Evolutionary conservation across 192 early-diverging fungal genomes (phyloP).

Genomic region (Pecoramyces ruminantium): DNA sequence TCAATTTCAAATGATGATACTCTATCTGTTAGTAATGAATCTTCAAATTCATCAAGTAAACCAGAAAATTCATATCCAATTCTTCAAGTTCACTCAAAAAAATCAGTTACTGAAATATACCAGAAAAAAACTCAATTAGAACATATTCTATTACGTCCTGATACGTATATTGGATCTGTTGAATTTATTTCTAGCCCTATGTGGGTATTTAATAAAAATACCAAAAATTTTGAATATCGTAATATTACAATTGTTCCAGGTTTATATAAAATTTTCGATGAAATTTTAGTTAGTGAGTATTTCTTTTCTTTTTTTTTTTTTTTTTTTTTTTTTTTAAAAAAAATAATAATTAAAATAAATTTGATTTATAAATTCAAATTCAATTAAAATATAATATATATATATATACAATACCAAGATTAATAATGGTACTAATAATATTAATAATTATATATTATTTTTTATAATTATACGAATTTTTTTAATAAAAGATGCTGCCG

Average conservation of each 20-base stretch:
- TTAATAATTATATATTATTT: too few species aligned
- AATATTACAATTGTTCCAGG: constrained; percentile 62
- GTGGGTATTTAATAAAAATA: constrained; percentile 70
- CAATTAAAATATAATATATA: too few species aligned
- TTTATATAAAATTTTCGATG: constrained; percentile 96
- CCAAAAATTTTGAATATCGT: constrained; percentile 39
- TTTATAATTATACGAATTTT: too few species aligned
- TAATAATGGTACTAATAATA: too few species aligned
- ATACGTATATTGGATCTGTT: constrained; percentile 89
- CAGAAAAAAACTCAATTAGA: constrained; percentile 90
- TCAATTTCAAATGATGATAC: neutral
- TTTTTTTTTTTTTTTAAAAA: neutral
- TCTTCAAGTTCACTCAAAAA: neutral
- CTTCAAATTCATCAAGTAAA: neutral
- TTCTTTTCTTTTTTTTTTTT: neutral
- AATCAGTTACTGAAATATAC: constrained; percentile 48
- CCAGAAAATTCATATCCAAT: neutral
- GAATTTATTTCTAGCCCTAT: constrained; percentile 59
- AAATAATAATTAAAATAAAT: neutral
- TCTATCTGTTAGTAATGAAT: neutral
- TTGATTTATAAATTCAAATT: too few species aligned
- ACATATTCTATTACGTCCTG: constrained; percentile 84
- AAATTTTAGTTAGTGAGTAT: constrained; percentile 84
- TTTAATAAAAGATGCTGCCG: neutral
- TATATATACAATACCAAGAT: too few species aligned